Evolutionary conservation across 176 grass and related monocot genomes (phyloP), one percentile per base, ranked within the genome.

Genomic region (Ampelocalamus luodianensis): DNA sequence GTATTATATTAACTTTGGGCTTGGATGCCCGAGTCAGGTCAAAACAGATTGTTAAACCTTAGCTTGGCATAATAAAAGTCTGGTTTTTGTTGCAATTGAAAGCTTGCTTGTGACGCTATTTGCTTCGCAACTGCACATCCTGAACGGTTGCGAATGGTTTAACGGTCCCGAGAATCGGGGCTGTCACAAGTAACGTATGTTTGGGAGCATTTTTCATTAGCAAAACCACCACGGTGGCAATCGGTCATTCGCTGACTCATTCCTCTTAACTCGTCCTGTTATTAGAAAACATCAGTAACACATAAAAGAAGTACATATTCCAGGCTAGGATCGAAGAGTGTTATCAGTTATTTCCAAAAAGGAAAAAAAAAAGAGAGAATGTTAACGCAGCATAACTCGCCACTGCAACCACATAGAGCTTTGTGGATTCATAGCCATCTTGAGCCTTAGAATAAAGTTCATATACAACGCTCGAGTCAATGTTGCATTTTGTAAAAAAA

Each of bases 381-480:
- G 11, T 3, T 8, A 67, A 20, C n/a, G 7, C 16, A 77, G 6
- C 10, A 59, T 58, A 79, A 59, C 88, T 80, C n/a, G 92, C 91
- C 75, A 83, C 75, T 39, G 82, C 80, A 67, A 93, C 82, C 10
- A 89, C 59, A 83, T 83, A 91, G 24, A 97, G 48, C 43, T 88
- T 90, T 67, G 94, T 97, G 24, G 94, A 93, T 65, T 97, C 94
- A 71, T 81, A 96, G 37, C 94, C 94, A 90, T 97, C 87, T 88
- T 97, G 94, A 74, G 94, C 91, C 90, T n/a, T 88, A 24, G 79
- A 91, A 90, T 93, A 97, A 37, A 97, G 79, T 29, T 93, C 83
- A 56, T 73, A 55, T 74, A 89, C 80, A 77, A 55, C 78, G 68
- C 56, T 40, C 38, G 86, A 82, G 65, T 79, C 78, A 55, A 89